Percentiles rank a stretch among this genome's conserved stretches.
Evolutionary conservation across 805 yeast species (phyloP).

Genomic region (Komagataella pseudopastoris): DNA sequence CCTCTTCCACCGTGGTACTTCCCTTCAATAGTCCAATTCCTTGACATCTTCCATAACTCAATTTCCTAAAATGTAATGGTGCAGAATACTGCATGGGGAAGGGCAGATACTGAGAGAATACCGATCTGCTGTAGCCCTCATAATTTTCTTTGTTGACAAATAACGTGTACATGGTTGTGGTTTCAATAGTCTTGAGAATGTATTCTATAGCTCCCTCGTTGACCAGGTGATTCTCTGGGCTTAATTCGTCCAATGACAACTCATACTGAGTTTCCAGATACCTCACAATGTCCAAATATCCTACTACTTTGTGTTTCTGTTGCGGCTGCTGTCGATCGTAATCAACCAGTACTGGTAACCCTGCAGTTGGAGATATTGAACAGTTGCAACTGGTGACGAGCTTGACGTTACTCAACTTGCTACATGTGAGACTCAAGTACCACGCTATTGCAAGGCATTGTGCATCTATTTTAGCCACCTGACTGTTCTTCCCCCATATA

Average conservation of each 20-base stretch:
- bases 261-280: constrained; percentile 11
- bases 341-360: constrained; percentile 31
- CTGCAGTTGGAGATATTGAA: constrained; percentile 32
- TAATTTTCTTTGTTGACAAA: constrained; percentile 46
- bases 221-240: constrained; percentile 19
- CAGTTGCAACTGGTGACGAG: constrained; percentile 48
- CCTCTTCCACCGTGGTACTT: constrained; percentile 11
- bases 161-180: constrained; percentile 42
- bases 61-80: constrained; percentile 31
- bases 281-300: constrained; percentile 25
- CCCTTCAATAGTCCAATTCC: constrained; percentile 19
- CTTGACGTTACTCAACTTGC: constrained; percentile 11
- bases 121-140: constrained; percentile 41
- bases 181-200: constrained; percentile 24
- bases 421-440: constrained; percentile 19
- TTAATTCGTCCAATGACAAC: constrained; percentile 5
- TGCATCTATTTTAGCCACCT: constrained; percentile 33
- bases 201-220: constrained; percentile 30
- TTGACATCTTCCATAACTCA: constrained; percentile 17
- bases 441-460: constrained; percentile 35
- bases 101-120: constrained; percentile 39
- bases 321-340: constrained; percentile 3
- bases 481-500: constrained; percentile 35
- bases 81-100: constrained; percentile 69
- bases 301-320: constrained; percentile 17